Evolutionary conservation across 306 rosid species (phyloP).

Genomic region (Quercus alba): DNA sequence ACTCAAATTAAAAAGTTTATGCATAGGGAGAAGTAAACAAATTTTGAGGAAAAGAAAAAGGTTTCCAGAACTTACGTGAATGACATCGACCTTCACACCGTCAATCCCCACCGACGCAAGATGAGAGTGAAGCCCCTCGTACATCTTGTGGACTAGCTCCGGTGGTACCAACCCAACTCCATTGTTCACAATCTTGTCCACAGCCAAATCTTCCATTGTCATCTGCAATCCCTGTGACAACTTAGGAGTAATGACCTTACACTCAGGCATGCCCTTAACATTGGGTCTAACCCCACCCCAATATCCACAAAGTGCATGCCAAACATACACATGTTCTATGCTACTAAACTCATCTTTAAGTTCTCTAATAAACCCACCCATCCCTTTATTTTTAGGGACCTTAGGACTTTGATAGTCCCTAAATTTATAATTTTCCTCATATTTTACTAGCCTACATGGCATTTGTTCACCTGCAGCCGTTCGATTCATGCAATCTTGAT

Average conservation of each 20-base stretch:
- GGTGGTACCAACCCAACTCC: slow-evolving; percentile 67
- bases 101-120: slow-evolving; percentile 52
- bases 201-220: slow-evolving; percentile 65
- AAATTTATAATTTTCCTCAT: slow-evolving; percentile 55
- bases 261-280: slow-evolving; percentile 38
- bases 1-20: too few relatives aligned
- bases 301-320: slow-evolving; percentile 79
- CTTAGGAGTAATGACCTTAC: slow-evolving; percentile 33
- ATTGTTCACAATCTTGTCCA: slow-evolving; percentile 40
- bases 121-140: slow-evolving; percentile 58
- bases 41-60: neutral
- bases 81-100: slow-evolving; percentile 77
- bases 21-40: too few relatives aligned
- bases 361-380: slow-evolving; percentile 59
- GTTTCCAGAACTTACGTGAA: slow-evolving; percentile 40
- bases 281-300: slow-evolving; percentile 70
- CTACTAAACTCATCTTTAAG: slow-evolving; percentile 57
- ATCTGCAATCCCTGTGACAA: slow-evolving; percentile 37
- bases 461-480: slow-evolving; percentile 55
- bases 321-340: slow-evolving; percentile 58
- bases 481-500: slow-evolving; percentile 33
- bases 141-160: slow-evolving; percentile 39
- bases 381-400: slow-evolving; percentile 15
- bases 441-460: slow-evolving; percentile 44
- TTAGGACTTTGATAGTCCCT: slow-evolving; percentile 23